Conservation (phyloP, 2,329 filamentous ascomycete species). For the Pseudogymnoascus sp. region DNA sequence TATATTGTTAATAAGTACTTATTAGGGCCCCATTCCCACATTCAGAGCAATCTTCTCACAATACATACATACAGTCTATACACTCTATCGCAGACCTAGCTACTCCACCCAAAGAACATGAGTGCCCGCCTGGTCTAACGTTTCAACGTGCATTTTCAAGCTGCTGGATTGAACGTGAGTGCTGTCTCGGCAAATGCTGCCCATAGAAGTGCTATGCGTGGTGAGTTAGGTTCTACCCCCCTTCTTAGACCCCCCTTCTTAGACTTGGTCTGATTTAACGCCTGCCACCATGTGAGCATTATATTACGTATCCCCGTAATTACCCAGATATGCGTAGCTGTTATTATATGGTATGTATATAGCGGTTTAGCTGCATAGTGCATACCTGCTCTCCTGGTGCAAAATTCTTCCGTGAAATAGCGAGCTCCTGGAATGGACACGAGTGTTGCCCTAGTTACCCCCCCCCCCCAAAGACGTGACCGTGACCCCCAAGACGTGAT, state of each 20-base stretch:
- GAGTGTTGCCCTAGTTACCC: background rate
- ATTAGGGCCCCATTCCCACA: background rate
- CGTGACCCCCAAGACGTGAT: background rate
- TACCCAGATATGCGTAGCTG: background rate
- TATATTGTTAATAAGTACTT: background rate
- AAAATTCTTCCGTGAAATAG: background rate
- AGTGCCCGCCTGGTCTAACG: background rate
- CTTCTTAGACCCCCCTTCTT: background rate
- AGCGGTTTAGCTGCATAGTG: background rate
- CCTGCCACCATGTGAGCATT: background rate
- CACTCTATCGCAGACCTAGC: background rate
- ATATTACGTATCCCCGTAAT: background rate
- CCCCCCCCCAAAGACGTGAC: background rate
- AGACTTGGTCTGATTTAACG: background rate
- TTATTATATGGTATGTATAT: background rate
- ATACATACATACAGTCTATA: background rate
- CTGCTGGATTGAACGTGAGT: background rate
- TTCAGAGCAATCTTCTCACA: background rate
- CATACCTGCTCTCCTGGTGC: background rate
- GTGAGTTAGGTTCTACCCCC: background rate
- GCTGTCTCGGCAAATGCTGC: background rate
- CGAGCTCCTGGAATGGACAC: background rate
- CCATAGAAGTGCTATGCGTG: background rate
- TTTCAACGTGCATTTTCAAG: background rate
- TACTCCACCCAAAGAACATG: background rate